Evolutionary conservation across 306 rosid genomes (phyloP).

Genomic region (Trichosanthes truncata): DNA sequence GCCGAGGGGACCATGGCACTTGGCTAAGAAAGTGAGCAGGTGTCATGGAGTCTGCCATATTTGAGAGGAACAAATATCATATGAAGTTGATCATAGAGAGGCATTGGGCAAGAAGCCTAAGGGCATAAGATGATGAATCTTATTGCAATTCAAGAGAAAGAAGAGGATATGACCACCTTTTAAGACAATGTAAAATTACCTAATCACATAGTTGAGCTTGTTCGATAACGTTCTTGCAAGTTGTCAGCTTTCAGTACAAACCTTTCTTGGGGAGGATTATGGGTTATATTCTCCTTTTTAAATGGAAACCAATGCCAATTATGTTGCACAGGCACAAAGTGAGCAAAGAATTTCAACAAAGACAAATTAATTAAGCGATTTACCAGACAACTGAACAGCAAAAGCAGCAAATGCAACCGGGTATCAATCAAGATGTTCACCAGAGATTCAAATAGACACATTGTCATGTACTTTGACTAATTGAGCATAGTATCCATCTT

Average conservation of each 20-base stretch:
- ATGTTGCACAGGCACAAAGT: not conserved
- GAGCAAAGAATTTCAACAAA: not conserved
- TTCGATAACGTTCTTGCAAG: not conserved
- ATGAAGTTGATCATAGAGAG: not conserved
- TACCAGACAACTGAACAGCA: not conserved
- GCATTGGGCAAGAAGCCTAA: not conserved
- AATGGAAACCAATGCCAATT: not conserved
- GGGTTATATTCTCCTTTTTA: not conserved
- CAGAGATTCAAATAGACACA: slow-evolving; percentile 15
- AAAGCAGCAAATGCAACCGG: not conserved
- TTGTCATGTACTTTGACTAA: slow-evolving; percentile 19
- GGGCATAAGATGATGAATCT: not conserved
- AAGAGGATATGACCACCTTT: not conserved
- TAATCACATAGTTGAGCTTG: too few relatives aligned
- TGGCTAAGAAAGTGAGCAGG: not conserved
- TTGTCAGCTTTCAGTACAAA: not conserved
- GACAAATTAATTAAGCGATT: not conserved
- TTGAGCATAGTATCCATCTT: slow-evolving; percentile 21
- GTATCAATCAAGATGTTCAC: not conserved
- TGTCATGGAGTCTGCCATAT: not conserved
- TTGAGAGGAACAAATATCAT: not conserved
- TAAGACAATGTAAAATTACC: too few relatives aligned
- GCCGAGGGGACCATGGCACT: not conserved
- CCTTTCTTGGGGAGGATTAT: not conserved
- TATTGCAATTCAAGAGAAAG: not conserved